These are phyloP conservation scores for Oryza brachyantha DNA, from an alignment of 176 grass and related monocot species.

Conservation along the genomic window DNA sequence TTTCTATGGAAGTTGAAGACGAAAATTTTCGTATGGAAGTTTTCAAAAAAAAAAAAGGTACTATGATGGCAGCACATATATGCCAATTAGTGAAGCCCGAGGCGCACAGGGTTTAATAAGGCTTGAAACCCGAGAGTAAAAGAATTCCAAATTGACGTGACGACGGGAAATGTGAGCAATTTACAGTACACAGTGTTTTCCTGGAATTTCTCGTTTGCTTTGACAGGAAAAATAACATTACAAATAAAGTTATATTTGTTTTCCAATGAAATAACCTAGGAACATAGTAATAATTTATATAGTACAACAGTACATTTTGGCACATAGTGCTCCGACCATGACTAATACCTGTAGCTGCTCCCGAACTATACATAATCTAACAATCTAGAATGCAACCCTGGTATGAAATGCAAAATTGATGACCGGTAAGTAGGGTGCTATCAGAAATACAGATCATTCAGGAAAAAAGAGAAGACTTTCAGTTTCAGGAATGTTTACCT, in stretches of 20 bases:
- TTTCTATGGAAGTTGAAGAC: too few species aligned
- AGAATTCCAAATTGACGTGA: neutral
- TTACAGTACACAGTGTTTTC: slow-evolving; percentile 12
- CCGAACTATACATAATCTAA: slow-evolving; percentile 47
- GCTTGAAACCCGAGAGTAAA: too few species aligned
- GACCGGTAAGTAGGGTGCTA: neutral
- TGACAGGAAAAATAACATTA: neutral
- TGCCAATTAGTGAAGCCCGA: too few species aligned
- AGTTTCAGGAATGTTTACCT: slow-evolving; percentile 22
- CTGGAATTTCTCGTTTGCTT: neutral
- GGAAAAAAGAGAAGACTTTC: neutral
- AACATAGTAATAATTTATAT: slow-evolving; percentile 31
- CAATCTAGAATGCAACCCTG: slow-evolving; percentile 30
- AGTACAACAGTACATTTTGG: slow-evolving; percentile 37
- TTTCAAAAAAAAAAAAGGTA: too few species aligned
- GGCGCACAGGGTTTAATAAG: too few species aligned
- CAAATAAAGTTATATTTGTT: neutral
- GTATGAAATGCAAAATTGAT: neutral
- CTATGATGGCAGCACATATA: too few species aligned
- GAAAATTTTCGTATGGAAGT: too few species aligned
- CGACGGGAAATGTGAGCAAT: neutral
- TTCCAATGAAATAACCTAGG: neutral
- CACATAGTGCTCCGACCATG: slow-evolving; percentile 9
- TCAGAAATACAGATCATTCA: neutral
- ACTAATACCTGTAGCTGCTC: slow-evolving; percentile 26